Conservation (phyloP, 1,284 basidiomycete species). For the Ganoderma multipileum region DNA sequence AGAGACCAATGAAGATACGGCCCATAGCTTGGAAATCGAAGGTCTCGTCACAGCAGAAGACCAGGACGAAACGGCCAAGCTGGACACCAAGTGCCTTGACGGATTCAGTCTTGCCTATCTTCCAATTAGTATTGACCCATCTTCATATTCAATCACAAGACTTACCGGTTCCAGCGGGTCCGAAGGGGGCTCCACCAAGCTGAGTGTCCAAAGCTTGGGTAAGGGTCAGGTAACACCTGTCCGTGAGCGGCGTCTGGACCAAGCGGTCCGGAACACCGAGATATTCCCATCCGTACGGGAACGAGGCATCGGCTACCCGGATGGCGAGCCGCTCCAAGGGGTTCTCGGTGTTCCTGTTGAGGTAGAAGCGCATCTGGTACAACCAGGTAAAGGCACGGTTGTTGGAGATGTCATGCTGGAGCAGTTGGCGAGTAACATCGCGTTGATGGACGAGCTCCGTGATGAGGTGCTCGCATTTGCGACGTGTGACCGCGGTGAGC, state of each 20-base stretch:
- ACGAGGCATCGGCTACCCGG: conserved; percentile 89
- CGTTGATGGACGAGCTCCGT: conserved; percentile 98
- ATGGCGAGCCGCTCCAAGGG: conserved; percentile 85
- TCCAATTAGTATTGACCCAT: conserved; percentile 6
- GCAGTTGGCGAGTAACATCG: conserved; percentile 88
- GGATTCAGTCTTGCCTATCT: conserved; percentile 94
- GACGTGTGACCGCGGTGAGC: conserved; percentile 86
- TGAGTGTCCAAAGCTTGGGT: conserved; percentile 97
- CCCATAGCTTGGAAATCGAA: conserved; percentile 99
- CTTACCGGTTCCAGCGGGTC: conserved; percentile 94
- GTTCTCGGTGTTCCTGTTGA: conserved; percentile 74
- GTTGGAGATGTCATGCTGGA: conserved; percentile 70
- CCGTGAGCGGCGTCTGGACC: conserved; percentile 98
- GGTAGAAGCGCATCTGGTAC: conserved; percentile 99
- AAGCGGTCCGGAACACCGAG: conserved; percentile 96
- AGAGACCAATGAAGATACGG: conserved; percentile 97
- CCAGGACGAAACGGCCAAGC: conserved; percentile 96
- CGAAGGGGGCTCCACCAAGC: conserved; percentile 96
- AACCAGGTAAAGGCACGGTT: conserved; percentile 90
- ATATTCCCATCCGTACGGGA: conserved; percentile 99
- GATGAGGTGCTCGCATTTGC: conserved; percentile 98
- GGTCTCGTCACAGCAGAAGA: conserved; percentile 99
- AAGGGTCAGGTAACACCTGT: conserved; percentile 94
- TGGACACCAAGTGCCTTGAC: conserved; percentile 99
- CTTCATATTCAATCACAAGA: conserved; percentile 4